These are phyloP conservation scores for Boletus sp. DNA, from an alignment of 768 basidiomycete species.

Conservation along the genomic window DNA sequence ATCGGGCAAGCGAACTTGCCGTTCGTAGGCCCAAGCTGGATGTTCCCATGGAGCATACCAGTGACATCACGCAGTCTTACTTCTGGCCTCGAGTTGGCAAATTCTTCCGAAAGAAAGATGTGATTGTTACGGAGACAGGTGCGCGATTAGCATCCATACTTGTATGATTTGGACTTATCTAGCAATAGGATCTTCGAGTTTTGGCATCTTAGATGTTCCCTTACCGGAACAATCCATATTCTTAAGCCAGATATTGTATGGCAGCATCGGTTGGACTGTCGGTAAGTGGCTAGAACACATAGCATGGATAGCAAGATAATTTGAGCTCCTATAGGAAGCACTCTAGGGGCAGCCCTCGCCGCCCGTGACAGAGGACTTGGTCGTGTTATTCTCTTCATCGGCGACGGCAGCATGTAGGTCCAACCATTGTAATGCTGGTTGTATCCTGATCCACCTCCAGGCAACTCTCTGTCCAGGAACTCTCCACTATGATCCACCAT, in stretches of 20 bases:
- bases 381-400: slow-evolving; percentile 80
- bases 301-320: neutral
- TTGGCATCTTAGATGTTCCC: slow-evolving; percentile 80
- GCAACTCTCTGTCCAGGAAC: slow-evolving; percentile 78
- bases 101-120: slow-evolving; percentile 72
- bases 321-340: slow-evolving; percentile 42
- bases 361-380: slow-evolving; percentile 60
- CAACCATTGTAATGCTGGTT: neutral
- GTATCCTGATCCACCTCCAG: slow-evolving; percentile 34
- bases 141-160: neutral
- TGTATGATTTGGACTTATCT: neutral
- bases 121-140: slow-evolving; percentile 89
- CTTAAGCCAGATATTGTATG: slow-evolving; percentile 82
- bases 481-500: slow-evolving; percentile 77
- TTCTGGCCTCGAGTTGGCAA: slow-evolving; percentile 78
- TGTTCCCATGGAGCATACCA: slow-evolving; percentile 49
- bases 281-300: slow-evolving; percentile 41
- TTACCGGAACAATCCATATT: slow-evolving; percentile 69
- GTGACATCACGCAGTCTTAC: slow-evolving; percentile 70
- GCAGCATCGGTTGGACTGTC: slow-evolving; percentile 88
- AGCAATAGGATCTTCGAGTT: slow-evolving; percentile 65
- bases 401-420: slow-evolving; percentile 76
- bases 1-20: slow-evolving; percentile 38
- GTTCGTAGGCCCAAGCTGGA: slow-evolving; percentile 44
- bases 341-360: slow-evolving; percentile 79